Conservation (phyloP, 2,329 filamentous ascomycete species). For the Beauveria varroae region DNA sequence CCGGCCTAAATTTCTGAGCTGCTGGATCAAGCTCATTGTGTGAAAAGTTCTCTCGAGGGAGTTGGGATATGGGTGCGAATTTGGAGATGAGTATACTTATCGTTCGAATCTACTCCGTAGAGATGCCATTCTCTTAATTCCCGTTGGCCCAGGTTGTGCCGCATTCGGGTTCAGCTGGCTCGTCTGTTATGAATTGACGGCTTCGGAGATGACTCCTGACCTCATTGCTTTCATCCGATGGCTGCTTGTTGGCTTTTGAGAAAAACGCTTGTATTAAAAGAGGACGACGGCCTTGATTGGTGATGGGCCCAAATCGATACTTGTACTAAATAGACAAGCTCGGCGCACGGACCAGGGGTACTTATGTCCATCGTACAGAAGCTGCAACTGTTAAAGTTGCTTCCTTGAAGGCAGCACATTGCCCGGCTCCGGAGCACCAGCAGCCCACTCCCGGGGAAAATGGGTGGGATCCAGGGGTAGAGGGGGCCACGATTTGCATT, state of each 20-base stretch:
- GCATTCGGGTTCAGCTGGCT: no score
- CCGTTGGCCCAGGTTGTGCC: no score
- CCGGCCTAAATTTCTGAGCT: background rate
- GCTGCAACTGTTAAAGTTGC: background rate
- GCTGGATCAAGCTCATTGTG: background rate
- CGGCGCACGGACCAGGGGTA: constrained; percentile 5
- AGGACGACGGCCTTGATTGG: no score
- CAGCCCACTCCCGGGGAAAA: constrained; percentile 10
- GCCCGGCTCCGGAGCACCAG: background rate
- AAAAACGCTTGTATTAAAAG: no score
- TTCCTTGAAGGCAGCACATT: background rate
- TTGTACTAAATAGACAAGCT: background rate
- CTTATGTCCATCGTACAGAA: background rate
- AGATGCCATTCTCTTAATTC: no score
- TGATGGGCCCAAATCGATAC: background rate
- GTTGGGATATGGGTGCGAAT: no score
- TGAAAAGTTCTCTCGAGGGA: background rate
- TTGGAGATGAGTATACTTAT: background rate
- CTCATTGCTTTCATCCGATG: no score
- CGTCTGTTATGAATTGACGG: no score
- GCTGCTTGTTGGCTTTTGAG: no score
- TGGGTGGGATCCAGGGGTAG: constrained; percentile 9
- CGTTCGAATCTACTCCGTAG: background rate
- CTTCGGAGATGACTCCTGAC: no score
- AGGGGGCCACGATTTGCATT: background rate